Evolutionary conservation across 2,329 filamentous ascomycete genomes (phyloP).

Genomic region (Trichoderma cornu-damae): DNA sequence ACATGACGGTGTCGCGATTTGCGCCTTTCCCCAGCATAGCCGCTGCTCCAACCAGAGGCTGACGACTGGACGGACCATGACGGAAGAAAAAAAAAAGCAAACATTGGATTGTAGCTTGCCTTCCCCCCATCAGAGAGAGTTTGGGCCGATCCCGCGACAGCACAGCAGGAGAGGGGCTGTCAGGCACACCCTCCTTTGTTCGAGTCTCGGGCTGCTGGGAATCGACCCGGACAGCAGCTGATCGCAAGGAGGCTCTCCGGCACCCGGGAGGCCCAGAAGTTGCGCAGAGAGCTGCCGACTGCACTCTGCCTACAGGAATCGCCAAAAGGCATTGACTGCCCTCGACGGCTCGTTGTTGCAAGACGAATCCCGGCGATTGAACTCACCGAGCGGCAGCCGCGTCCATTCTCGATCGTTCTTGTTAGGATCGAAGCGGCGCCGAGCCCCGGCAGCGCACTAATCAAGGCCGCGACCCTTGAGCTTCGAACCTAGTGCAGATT

Average conservation of each 20-base stretch:
- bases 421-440: slow-evolving; percentile 14
- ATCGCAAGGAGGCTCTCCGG: neutral
- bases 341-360: neutral
- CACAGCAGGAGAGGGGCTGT: slow-evolving; percentile 11
- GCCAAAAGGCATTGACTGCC: neutral
- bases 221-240: neutral
- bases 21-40: slow-evolving; percentile 3
- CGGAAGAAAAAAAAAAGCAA: neutral
- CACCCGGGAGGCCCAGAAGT: neutral
- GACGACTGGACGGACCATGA: neutral
- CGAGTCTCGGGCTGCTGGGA: neutral
- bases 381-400: slow-evolving; percentile 3
- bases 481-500: neutral
- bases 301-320: neutral
- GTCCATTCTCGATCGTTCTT: slow-evolving; percentile 6
- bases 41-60: neutral
- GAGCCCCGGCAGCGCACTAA: slow-evolving; percentile 15
- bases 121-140: slow-evolving; percentile 9
- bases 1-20: slow-evolving; percentile 12
- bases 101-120: neutral
- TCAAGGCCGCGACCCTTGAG: neutral
- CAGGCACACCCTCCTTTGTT: slow-evolving; percentile 4
- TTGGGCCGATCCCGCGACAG: slow-evolving; percentile 12
- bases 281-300: neutral
- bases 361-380: slow-evolving; percentile 1